These are phyloP conservation scores for Dimargaris cristalligena DNA, from an alignment of 192 early-diverging fungal species.

Conservation along the genomic window DNA sequence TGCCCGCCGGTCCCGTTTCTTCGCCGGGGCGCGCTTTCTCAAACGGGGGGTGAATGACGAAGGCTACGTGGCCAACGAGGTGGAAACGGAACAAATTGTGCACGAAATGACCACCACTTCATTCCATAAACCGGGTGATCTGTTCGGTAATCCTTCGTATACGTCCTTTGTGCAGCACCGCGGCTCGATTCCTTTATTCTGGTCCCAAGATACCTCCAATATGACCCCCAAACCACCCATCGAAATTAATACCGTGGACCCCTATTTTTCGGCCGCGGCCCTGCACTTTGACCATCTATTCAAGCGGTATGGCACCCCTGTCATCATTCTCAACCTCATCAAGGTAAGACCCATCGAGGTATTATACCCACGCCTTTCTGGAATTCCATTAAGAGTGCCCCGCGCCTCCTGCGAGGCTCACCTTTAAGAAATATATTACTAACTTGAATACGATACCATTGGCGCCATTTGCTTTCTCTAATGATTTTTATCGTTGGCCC, in stretches of 20 bases:
- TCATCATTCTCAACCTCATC: constrained; percentile 88
- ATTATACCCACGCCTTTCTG: neutral
- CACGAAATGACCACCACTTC: constrained; percentile 78
- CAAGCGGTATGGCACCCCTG: constrained; percentile 72
- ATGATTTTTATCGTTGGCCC: neutral
- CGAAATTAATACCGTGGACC: constrained; percentile 72
- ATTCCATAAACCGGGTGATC: constrained; percentile 44
- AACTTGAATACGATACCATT: no score
- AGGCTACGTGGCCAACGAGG: constrained; percentile 97
- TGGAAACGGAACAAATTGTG: constrained; percentile 98
- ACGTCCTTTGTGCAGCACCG: constrained; percentile 95
- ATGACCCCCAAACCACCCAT: constrained; percentile 94
- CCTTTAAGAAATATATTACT: no score
- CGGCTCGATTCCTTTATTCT: constrained; percentile 89
- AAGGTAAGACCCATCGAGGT: constrained; percentile 42
- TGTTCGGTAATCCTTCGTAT: constrained; percentile 50
- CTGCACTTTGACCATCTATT: constrained; percentile 90
- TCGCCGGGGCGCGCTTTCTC: constrained; percentile 90
- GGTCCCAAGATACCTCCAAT: constrained; percentile 84
- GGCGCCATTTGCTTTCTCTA: no score
- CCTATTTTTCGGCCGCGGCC: constrained; percentile 81
- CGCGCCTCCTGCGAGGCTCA: no score
- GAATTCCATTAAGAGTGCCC: no score
- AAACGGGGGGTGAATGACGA: constrained; percentile 89
- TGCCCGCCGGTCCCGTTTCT: constrained; percentile 82